Evolutionary conservation across 2,329 filamentous ascomycete genomes (phyloP).

Genomic region (Xylariaceae sp.): DNA sequence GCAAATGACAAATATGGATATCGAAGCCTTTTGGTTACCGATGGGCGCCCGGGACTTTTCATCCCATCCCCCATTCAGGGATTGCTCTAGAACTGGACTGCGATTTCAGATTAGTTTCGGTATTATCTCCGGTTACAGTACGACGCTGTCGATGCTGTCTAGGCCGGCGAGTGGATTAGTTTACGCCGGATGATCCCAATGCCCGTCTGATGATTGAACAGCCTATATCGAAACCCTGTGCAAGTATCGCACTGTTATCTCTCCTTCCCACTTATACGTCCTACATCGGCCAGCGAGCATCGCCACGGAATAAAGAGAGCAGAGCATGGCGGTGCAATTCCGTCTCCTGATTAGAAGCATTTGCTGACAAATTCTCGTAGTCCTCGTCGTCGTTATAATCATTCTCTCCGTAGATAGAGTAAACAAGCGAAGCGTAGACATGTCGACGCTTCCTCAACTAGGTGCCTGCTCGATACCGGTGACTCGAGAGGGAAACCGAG

Average conservation of each 20-base stretch:
- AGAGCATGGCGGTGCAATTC: constrained; percentile 15
- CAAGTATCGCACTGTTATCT: background rate
- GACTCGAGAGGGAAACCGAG: constrained; percentile 4
- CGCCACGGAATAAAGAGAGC: background rate
- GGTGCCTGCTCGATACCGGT: background rate
- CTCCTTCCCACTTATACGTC: background rate
- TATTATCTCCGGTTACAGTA: constrained; percentile 14
- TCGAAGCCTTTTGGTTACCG: background rate
- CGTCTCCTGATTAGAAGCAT: background rate
- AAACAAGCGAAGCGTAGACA: constrained; percentile 8
- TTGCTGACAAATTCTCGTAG: constrained; percentile 14
- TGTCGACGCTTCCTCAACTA: too few relatives aligned
- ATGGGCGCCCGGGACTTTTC: constrained; percentile 19
- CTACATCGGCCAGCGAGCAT: constrained; percentile 11
- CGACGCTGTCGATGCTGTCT: background rate
- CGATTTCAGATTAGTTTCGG: constrained; percentile 14
- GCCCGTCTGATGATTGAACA: constrained; percentile 29
- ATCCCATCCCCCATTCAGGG: background rate
- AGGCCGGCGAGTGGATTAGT: constrained; percentile 15
- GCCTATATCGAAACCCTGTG: constrained; percentile 2
- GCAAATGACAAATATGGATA: constrained; percentile 24
- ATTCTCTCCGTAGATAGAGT: background rate
- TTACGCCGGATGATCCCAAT: constrained; percentile 27
- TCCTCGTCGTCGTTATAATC: background rate
- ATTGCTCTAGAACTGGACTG: too few relatives aligned